These are phyloP conservation scores for Mortierella sp. DNA, from an alignment of 371 early-diverging fungal genomes.

Conservation along the genomic window DNA sequence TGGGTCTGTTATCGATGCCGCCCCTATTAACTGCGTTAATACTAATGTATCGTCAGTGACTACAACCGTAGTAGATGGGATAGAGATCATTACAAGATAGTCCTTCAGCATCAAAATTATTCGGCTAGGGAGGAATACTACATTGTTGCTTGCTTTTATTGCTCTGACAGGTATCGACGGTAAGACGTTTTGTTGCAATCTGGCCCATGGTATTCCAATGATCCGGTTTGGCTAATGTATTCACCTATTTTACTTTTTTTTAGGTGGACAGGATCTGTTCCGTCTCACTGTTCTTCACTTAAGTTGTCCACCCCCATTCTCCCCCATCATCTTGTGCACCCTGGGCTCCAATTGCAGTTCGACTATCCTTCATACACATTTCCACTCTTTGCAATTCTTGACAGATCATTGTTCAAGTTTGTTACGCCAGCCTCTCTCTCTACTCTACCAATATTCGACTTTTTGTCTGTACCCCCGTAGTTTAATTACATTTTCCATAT, in stretches of 20 bases:
- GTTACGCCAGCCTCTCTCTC: background rate
- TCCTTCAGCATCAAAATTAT: no score
- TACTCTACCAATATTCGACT: background rate
- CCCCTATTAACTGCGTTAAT: no score
- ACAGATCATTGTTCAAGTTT: background rate
- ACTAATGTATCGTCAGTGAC: no score
- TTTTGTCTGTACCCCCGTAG: background rate
- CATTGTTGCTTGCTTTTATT: no score
- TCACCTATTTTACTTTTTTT: no score
- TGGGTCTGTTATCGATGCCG: no score
- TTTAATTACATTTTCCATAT: background rate
- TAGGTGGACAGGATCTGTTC: background rate
- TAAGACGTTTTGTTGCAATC: constrained; percentile 10
- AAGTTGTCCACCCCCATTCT: no score
- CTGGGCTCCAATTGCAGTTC: background rate
- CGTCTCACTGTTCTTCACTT: background rate
- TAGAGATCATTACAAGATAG: no score
- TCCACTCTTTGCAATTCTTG: background rate
- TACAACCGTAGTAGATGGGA: no score
- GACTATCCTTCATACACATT: background rate
- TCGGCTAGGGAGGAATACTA: no score
- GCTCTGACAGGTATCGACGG: no score
- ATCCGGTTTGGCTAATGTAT: background rate
- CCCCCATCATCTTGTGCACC: background rate
- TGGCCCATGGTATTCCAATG: constrained; percentile 18